These are phyloP conservation scores for Colletotrichum agaves DNA, from an alignment of 2,329 filamentous ascomycete species.

Conservation along the genomic window DNA sequence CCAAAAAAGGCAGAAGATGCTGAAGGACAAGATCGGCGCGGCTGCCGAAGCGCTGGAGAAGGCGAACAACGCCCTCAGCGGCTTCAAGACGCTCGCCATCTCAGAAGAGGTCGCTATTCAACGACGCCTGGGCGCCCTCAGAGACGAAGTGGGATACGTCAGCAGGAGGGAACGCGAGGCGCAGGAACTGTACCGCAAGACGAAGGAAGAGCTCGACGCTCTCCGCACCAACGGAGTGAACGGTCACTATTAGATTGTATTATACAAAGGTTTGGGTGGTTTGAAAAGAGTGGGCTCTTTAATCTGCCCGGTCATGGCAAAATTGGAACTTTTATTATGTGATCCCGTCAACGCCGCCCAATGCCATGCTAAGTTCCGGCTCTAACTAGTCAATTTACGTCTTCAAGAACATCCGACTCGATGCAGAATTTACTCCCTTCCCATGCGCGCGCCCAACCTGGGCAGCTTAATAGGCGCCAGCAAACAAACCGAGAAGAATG, in stretches of 20 bases:
- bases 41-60: slow-evolving; percentile 80
- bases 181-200: slow-evolving; percentile 83
- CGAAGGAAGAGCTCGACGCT: slow-evolving; percentile 80
- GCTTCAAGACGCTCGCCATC: slow-evolving; percentile 79
- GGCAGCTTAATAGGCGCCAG: slow-evolving; percentile 65
- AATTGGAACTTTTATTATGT: slow-evolving; percentile 25
- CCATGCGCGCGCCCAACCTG: slow-evolving; percentile 58
- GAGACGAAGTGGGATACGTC: slow-evolving; percentile 86
- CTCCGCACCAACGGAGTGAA: slow-evolving; percentile 56
- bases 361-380: slow-evolving; percentile 10
- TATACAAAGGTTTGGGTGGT: background rate
- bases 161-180: slow-evolving; percentile 87
- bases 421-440: background rate
- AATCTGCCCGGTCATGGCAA: slow-evolving; percentile 12
- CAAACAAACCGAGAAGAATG: slow-evolving; percentile 58
- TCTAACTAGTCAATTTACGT: background rate
- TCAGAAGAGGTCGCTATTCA: slow-evolving; percentile 82
- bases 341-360: background rate
- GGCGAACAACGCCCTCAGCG: slow-evolving; percentile 76
- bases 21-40: slow-evolving; percentile 82
- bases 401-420: background rate
- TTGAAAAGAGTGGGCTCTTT: background rate
- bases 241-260: slow-evolving; percentile 21
- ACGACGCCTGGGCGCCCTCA: slow-evolving; percentile 76
- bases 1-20: slow-evolving; percentile 82